A percentile compares a stretch with the other conserved stretches of the same genome.
phyloP scores from a whole-genome alignment of 179 eudicot species.

The Amaranthus tricolor region DNA sequence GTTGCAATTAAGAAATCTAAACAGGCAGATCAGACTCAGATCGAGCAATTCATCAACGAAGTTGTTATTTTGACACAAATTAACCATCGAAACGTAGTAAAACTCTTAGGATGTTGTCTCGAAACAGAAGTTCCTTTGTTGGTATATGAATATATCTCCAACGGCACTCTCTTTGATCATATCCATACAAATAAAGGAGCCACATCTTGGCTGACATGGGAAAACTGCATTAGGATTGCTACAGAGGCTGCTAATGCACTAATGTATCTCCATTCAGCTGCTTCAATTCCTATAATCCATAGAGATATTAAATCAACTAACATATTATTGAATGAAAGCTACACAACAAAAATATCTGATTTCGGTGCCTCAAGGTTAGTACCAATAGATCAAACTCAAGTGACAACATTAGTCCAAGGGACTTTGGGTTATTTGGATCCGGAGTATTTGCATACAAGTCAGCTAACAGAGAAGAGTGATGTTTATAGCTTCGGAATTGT shows the following conservation, averaged over 20 bases:
- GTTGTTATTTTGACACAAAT: background rate
- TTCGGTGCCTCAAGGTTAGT: constrained; percentile 2
- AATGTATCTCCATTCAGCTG: background rate
- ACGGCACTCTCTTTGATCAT: background rate
- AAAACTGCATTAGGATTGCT: background rate
- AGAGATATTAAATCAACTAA: background rate
- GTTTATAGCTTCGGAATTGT: background rate
- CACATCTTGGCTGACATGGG: background rate
- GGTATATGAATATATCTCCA: background rate
- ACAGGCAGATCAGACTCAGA: background rate
- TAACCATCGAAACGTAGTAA: background rate
- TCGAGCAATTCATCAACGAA: constrained; percentile 7
- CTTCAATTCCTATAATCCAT: background rate
- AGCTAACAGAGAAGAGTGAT: background rate
- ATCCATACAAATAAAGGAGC: background rate
- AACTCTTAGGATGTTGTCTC: background rate
- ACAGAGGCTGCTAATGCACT: constrained; percentile 9
- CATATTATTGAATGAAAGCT: background rate
- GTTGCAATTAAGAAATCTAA: constrained; percentile 2
- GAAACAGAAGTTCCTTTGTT: background rate
- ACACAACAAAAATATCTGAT: background rate
- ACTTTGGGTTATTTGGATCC: background rate
- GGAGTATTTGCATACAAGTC: background rate
- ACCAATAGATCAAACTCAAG: background rate
- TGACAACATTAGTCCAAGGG: background rate